phyloP scores from a whole-genome alignment of 2,329 filamentous ascomycete genomes.

The Zasmidium angulare region DNA sequence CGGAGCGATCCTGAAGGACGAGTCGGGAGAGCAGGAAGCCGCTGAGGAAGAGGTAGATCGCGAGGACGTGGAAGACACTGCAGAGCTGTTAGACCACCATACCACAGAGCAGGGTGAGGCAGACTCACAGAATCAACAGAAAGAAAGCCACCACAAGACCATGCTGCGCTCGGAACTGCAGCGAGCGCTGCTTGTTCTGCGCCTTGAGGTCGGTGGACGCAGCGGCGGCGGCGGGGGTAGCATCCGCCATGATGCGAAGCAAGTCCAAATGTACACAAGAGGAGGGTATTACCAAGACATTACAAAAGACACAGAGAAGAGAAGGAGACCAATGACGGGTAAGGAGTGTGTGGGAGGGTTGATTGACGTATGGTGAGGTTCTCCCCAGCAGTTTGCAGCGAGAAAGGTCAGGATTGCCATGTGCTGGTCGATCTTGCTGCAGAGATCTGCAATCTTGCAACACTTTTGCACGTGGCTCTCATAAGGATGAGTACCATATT shows the following conservation, averaged over 20 bases:
- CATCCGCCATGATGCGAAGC: conserved; percentile 19
- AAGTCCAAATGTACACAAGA: conserved; percentile 6
- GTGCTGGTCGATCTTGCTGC: neutral
- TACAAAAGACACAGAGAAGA: conserved; percentile 3
- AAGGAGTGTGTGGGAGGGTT: neutral
- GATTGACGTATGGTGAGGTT: neutral
- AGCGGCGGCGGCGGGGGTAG: conserved; percentile 4
- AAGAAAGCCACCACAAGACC: conserved; percentile 63
- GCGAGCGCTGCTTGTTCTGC: conserved; percentile 42
- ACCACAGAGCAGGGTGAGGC: neutral
- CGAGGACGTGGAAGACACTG: conserved; percentile 71
- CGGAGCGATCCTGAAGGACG: conserved; percentile 73
- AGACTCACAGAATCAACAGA: conserved; percentile 59
- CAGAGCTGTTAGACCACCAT: conserved; percentile 7
- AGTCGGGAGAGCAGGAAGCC: conserved; percentile 91
- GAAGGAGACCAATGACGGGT: neutral
- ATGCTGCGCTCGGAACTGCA: conserved; percentile 55
- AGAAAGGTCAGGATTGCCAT: neutral
- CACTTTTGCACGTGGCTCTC: neutral
- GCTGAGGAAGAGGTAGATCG: conserved; percentile 88
- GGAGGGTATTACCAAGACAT: conserved; percentile 9
- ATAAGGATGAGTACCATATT: neutral
- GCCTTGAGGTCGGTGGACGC: conserved; percentile 27
- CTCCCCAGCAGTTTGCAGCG: neutral
- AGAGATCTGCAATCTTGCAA: neutral